Conservation (phyloP, 176 grass and related monocot species). For the Zoysia japonica region DNA sequence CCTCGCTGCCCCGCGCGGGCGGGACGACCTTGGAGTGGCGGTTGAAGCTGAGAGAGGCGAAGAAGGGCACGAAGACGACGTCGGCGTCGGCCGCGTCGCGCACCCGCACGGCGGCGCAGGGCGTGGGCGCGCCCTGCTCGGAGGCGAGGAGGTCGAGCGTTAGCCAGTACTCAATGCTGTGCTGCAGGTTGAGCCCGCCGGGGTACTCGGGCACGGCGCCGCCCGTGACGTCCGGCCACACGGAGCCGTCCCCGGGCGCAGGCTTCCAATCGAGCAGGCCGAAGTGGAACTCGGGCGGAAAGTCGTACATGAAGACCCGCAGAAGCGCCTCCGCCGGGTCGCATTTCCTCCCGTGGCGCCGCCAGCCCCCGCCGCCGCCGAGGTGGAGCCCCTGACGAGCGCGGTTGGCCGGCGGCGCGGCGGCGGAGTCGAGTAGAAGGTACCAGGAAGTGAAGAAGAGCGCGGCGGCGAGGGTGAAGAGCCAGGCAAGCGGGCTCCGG, state of each 20-base stretch:
- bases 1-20: slow-evolving; percentile 55
- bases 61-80: slow-evolving; percentile 93
- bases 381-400: not conserved
- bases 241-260: slow-evolving; percentile 8
- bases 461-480: slow-evolving; percentile 53
- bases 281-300: slow-evolving; percentile 90
- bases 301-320: slow-evolving; percentile 93
- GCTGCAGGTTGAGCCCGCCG: slow-evolving; percentile 94
- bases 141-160: slow-evolving; percentile 85
- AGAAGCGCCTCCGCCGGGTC: slow-evolving; percentile 55
- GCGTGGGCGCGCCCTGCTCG: slow-evolving; percentile 59
- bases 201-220: slow-evolving; percentile 71
- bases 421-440: slow-evolving; percentile 61
- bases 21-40: slow-evolving; percentile 66
- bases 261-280: slow-evolving; percentile 75
- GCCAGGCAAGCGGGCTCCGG: slow-evolving; percentile 46
- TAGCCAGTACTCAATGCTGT: slow-evolving; percentile 99
- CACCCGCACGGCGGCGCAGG: slow-evolving; percentile 72
- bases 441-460: slow-evolving; percentile 70
- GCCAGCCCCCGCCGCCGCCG: not conserved
- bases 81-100: slow-evolving; percentile 55
- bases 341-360: slow-evolving; percentile 32
- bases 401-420: not conserved
- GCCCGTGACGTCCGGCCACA: slow-evolving; percentile 69
- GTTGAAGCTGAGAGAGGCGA: slow-evolving; percentile 95